Evolutionary conservation across 2,329 filamentous ascomycete species (phyloP).

Genomic region (Polytolypa hystricis): DNA sequence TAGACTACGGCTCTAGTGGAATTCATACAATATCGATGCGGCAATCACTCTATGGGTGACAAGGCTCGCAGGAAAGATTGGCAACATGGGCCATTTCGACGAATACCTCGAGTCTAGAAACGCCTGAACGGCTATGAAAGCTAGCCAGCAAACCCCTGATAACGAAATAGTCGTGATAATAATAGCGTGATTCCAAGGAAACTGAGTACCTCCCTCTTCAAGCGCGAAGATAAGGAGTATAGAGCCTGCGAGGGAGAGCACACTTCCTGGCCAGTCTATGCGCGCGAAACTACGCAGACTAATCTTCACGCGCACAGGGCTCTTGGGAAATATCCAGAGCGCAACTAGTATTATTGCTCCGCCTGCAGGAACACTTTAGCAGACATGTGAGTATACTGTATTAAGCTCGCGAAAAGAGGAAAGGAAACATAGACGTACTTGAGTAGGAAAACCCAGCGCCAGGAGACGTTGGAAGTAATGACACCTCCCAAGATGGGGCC

Average conservation of each 20-base stretch:
- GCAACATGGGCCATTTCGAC: slow-evolving; percentile 6
- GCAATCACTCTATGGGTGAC: slow-evolving; percentile 22
- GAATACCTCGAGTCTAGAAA: neutral
- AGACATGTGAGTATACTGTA: neutral
- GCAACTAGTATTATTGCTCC: neutral
- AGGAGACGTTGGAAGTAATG: slow-evolving; percentile 11
- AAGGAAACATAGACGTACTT: neutral
- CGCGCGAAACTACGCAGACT: slow-evolving; percentile 8
- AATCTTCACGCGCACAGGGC: neutral
- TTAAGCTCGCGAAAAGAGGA: neutral
- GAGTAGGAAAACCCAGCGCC: slow-evolving; percentile 17
- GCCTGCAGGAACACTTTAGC: neutral
- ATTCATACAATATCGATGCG: slow-evolving; percentile 25
- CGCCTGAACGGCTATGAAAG: slow-evolving; percentile 12
- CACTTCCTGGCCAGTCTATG: slow-evolving; percentile 23
- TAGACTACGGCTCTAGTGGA: slow-evolving; percentile 21
- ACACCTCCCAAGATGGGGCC: slow-evolving; percentile 16
- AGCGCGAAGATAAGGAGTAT: slow-evolving; percentile 12
- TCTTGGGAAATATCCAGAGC: neutral
- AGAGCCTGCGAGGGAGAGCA: slow-evolving; percentile 13
- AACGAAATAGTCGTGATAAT: slow-evolving; percentile 8
- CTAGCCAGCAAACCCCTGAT: slow-evolving; percentile 5
- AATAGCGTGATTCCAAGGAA: slow-evolving; percentile 8
- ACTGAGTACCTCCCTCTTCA: slow-evolving; percentile 9
- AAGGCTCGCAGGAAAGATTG: slow-evolving; percentile 27